Base-by-base conservation (phyloP, 441 rosid genomes). In the Mallotus repandus region DNA sequence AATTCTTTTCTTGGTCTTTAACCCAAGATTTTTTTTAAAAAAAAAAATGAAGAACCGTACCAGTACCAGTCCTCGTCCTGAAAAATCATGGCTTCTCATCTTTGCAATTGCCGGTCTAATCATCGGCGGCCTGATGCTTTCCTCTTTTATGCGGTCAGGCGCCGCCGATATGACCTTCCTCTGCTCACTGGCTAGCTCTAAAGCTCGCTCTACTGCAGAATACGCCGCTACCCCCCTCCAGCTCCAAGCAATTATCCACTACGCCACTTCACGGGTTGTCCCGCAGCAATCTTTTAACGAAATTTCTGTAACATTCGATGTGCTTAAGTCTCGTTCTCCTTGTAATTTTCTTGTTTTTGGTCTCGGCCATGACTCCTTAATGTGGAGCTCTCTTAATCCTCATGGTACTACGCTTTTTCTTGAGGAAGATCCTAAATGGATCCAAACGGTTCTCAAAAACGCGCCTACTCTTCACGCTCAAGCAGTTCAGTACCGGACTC, bases 341-440 rank as follows among this genome's bases (percentile, higher is more conserved):
- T 91, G 98, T 75, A 92, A 91, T 70, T 87, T 94, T 75, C 91
- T 94, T 9, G 94, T 94, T 29, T 92, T 88, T 76, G 99, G 99
- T 0, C 92, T 94, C 9, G 98, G 97, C 18, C 85, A 82, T 41
- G 98, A 94, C 73, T 92, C 97, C 5, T 89, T 90, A 63, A 94
- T 94, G 98, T 94, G 98, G 98, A 79, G 79, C 45, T 83, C 97
- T 0, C 82, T 94, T 35, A 94, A 94, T 66, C 95, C 95, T 32
- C 81, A 83, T 2, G 97, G 97, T 71, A 84, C 77, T 63, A 94
- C 99, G 13, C 8, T 92, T 3, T 94, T 94, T 81, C 81, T 94
- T 4, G 98, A 94, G 25, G 98, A 94, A 78, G 98, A 91, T 63
- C 97, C 86, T 3, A 83, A 86, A 66, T 94, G 98, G 98, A 78